phyloP scores from a whole-genome alignment of 208 protist genomes.

The Novymonas esmeraldas region DNA sequence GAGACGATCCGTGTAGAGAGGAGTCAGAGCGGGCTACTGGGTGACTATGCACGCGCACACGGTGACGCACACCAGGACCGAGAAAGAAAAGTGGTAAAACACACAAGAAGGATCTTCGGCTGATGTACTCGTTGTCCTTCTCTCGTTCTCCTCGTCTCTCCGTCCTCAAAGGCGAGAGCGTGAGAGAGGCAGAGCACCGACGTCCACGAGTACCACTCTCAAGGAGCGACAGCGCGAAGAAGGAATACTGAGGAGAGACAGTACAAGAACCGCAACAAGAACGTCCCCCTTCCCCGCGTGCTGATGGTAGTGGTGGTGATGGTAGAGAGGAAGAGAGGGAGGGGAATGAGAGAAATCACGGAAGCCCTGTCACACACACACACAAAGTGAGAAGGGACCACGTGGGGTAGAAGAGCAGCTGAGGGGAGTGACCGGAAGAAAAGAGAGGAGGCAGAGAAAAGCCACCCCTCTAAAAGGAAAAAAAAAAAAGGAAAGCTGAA shows the following conservation, averaged over 20 bases:
- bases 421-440: not conserved
- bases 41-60: no score
- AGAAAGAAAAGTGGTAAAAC: not conserved
- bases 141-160: no score
- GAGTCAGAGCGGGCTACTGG: no score
- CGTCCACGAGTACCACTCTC: no score
- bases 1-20: not conserved
- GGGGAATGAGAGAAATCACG: not conserved
- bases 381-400: not conserved
- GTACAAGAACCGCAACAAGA: not conserved
- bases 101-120: not conserved
- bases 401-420: not conserved
- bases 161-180: no score
- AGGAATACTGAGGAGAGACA: not conserved
- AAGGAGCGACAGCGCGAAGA: not conserved
- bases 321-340: no score
- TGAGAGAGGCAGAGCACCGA: not conserved
- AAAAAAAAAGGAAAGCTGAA: not conserved
- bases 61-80: no score
- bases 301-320: no score
- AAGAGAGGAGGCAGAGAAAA: constrained; percentile 11
- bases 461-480: not conserved
- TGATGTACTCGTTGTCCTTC: no score
- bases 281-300: no score
- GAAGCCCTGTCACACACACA: not conserved